Percentiles rank a stretch among this genome's conserved stretches.
Conservation (phyloP, 2,329 filamentous ascomycete genomes). For the Aspergillus transmontanensis region DNA sequence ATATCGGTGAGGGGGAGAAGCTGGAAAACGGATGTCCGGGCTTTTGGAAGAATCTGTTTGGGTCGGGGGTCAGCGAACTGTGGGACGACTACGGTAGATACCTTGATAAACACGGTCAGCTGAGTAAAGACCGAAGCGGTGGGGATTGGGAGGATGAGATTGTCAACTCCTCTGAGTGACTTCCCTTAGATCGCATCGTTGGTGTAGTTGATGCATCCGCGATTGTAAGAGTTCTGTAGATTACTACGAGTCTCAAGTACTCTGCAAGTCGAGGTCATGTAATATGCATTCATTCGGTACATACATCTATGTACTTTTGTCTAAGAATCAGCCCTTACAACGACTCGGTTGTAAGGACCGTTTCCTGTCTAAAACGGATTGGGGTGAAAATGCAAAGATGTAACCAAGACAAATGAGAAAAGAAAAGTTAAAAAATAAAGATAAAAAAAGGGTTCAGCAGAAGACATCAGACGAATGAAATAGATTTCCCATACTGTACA, state of each 20-base stretch:
- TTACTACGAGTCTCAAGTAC: background rate
- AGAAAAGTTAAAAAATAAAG: slow-evolving; percentile 16
- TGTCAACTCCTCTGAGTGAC: slow-evolving; percentile 15
- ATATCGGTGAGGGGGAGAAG: slow-evolving; percentile 30
- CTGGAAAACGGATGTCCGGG: background rate
- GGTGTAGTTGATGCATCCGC: background rate
- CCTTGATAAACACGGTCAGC: slow-evolving; percentile 41
- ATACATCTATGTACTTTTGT: slow-evolving; percentile 20
- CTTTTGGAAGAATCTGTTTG: slow-evolving; percentile 59
- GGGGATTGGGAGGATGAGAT: slow-evolving; percentile 34
- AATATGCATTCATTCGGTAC: slow-evolving; percentile 25
- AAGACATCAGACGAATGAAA: slow-evolving; percentile 38
- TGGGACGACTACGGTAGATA: slow-evolving; percentile 71
- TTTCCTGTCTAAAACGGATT: slow-evolving; percentile 19
- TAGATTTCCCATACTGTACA: slow-evolving; percentile 44
- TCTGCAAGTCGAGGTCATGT: background rate
- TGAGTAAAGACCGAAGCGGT: slow-evolving; percentile 8
- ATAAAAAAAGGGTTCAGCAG: slow-evolving; percentile 23
- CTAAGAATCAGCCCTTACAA: slow-evolving; percentile 6
- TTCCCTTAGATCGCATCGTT: no score
- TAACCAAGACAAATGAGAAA: slow-evolving; percentile 20
- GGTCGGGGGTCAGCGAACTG: slow-evolving; percentile 65
- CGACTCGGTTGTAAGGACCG: slow-evolving; percentile 11
- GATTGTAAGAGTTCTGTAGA: background rate
- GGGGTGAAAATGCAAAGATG: slow-evolving; percentile 17